Percentiles rank a stretch among this genome's conserved stretches.
Evolutionary conservation across 148 eudicot genomes (phyloP).

Genomic region (Cornus controversa): DNA sequence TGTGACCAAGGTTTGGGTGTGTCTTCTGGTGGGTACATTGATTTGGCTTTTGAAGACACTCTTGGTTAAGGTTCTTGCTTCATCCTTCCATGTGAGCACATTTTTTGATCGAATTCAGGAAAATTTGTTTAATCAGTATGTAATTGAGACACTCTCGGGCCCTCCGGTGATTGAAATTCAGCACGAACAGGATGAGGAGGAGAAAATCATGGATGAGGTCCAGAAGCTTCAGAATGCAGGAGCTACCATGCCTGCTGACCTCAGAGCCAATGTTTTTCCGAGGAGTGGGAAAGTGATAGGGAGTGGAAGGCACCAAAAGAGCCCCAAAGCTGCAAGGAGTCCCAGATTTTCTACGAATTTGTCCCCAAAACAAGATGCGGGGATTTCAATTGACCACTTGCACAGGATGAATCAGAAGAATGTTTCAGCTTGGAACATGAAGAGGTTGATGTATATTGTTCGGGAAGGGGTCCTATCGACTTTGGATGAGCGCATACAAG

Average conservation of each 20-base stretch:
- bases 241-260: slow-evolving; percentile 48
- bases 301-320: slow-evolving; percentile 46
- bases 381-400: slow-evolving; percentile 43
- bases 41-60: slow-evolving; percentile 69
- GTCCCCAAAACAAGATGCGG: slow-evolving; percentile 24
- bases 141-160: slow-evolving; percentile 67
- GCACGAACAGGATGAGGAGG: slow-evolving; percentile 59
- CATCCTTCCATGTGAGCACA: slow-evolving; percentile 61
- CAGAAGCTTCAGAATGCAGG: slow-evolving; percentile 65
- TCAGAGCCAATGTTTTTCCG: slow-evolving; percentile 51
- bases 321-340: slow-evolving; percentile 22
- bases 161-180: slow-evolving; percentile 53
- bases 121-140: slow-evolving; percentile 70
- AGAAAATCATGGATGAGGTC: slow-evolving; percentile 47
- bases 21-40: slow-evolving; percentile 56
- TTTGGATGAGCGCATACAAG: slow-evolving; percentile 40
- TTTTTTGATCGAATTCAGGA: slow-evolving; percentile 84
- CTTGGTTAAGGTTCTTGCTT: slow-evolving; percentile 60
- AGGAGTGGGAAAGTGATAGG: slow-evolving; percentile 34
- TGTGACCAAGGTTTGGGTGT: slow-evolving; percentile 54
- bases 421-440: slow-evolving; percentile 71
- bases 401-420: slow-evolving; percentile 54
- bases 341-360: slow-evolving; percentile 32
- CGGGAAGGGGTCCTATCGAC: slow-evolving; percentile 46
- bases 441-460: slow-evolving; percentile 46